Percentiles rank a stretch among this genome's conserved stretches.
Conservation (phyloP, 2,329 filamentous ascomycete genomes). For the Mycosphaerelloides madeirae region DNA sequence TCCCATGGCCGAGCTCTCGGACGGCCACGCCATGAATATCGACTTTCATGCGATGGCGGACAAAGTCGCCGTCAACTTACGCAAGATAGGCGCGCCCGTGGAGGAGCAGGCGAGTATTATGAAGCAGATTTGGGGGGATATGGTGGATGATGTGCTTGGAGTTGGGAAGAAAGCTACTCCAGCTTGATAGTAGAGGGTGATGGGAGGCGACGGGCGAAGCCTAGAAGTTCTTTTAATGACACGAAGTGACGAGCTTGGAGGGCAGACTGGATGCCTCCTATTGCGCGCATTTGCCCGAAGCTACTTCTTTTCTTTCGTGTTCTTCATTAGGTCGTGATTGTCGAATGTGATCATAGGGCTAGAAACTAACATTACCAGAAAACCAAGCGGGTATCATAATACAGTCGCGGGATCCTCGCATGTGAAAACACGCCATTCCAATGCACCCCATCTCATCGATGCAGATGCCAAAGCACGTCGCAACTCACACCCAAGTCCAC, state of each 20-base stretch:
- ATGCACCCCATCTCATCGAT: neutral
- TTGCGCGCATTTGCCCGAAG: too few relatives aligned
- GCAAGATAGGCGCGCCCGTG: constrained; percentile 33
- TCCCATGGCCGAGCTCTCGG: constrained; percentile 55
- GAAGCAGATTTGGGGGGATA: constrained; percentile 40
- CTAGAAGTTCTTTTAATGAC: too few relatives aligned
- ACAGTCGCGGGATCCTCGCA: too few relatives aligned
- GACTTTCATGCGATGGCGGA: constrained; percentile 55
- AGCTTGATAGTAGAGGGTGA: neutral
- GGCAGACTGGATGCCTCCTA: too few relatives aligned
- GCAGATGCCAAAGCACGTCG: neutral
- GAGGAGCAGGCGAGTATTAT: constrained; percentile 41
- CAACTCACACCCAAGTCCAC: constrained; percentile 6
- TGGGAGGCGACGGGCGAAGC: too few relatives aligned
- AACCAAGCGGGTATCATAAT: too few relatives aligned
- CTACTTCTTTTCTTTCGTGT: too few relatives aligned
- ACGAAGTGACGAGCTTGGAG: too few relatives aligned
- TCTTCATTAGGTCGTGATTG: too few relatives aligned
- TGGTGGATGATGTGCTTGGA: constrained; percentile 49
- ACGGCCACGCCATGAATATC: constrained; percentile 53
- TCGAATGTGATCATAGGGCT: too few relatives aligned
- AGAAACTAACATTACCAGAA: too few relatives aligned
- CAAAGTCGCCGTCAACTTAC: constrained; percentile 29
- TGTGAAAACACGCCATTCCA: too few relatives aligned
- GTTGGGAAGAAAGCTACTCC: constrained; percentile 28